Percentiles rank a stretch among this genome's conserved stretches.
Evolutionary conservation across 371 early-diverging fungal genomes (phyloP).

Genomic region (Mucor sp.): DNA sequence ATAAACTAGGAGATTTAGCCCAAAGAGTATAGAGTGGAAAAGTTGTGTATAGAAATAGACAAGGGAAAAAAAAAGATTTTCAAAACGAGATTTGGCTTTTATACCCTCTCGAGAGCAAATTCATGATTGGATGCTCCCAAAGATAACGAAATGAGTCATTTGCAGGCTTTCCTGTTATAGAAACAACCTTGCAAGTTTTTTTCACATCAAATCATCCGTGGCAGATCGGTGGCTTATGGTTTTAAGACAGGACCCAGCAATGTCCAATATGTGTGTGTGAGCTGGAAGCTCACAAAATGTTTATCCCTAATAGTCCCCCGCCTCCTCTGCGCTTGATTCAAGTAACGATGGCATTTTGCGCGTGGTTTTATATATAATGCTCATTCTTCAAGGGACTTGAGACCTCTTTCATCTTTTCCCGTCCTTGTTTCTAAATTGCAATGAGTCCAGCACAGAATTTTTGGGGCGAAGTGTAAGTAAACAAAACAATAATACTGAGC

Average conservation of each 20-base stretch:
- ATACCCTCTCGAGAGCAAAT: background rate
- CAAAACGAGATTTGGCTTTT: background rate
- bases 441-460: conserved; percentile 15
- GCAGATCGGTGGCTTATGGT: too few relatives aligned
- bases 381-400: background rate
- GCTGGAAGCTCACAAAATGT: background rate
- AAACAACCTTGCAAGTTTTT: background rate
- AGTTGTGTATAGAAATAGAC: background rate
- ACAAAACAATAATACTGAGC: background rate
- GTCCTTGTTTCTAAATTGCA: background rate
- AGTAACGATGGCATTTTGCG: background rate
- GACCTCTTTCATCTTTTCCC: background rate
- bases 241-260: too few relatives aligned
- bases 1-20: background rate
- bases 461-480: conserved; percentile 39
- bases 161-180: conserved; percentile 17
- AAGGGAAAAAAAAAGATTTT: conserved; percentile 1
- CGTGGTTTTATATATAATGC: background rate
- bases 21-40: background rate
- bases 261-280: too few relatives aligned
- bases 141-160: conserved; percentile 10
- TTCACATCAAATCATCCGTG: background rate
- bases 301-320: background rate
- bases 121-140: background rate
- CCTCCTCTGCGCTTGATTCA: background rate